These are phyloP conservation scores for Epichloe amarillans DNA, from an alignment of 2,329 filamentous ascomycete genomes.

Conservation along the genomic window DNA sequence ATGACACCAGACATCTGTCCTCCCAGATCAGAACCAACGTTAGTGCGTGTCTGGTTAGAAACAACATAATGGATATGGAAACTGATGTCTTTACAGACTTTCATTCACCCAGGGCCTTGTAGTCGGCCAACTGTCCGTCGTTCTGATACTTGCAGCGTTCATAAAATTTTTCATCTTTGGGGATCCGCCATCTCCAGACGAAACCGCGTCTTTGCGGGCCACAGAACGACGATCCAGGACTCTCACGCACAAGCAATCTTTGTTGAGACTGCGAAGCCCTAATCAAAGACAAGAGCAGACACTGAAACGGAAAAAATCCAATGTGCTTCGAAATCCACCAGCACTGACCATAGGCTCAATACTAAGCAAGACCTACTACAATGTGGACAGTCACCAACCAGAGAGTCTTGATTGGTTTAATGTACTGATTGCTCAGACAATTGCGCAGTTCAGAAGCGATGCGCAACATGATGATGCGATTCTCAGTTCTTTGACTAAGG, in stretches of 20 bases:
- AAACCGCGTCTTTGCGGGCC: conserved; percentile 61
- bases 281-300: conserved; percentile 27
- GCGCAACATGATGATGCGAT: conserved; percentile 87
- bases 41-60: conserved; percentile 12
- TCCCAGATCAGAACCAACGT: conserved; percentile 32
- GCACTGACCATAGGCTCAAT: conserved; percentile 86
- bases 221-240: conserved; percentile 62
- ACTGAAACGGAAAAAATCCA: conserved; percentile 55
- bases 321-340: conserved; percentile 58
- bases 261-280: conserved; percentile 46
- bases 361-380: conserved; percentile 94
- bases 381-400: conserved; percentile 86
- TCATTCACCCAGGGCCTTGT: conserved; percentile 92
- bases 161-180: conserved; percentile 99
- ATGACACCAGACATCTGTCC: conserved; percentile 32
- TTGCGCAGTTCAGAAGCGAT: conserved; percentile 87
- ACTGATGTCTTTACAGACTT: conserved; percentile 29
- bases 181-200: conserved; percentile 73
- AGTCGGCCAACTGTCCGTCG: conserved; percentile 83
- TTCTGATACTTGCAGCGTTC: conserved; percentile 81
- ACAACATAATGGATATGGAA: not conserved
- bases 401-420: conserved; percentile 99
- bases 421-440: conserved; percentile 88
- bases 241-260: conserved; percentile 61
- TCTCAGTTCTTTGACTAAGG: conserved; percentile 67